phyloP scores from a whole-genome alignment of 139 green algal genomes.

The Ulvella scutata region DNA sequence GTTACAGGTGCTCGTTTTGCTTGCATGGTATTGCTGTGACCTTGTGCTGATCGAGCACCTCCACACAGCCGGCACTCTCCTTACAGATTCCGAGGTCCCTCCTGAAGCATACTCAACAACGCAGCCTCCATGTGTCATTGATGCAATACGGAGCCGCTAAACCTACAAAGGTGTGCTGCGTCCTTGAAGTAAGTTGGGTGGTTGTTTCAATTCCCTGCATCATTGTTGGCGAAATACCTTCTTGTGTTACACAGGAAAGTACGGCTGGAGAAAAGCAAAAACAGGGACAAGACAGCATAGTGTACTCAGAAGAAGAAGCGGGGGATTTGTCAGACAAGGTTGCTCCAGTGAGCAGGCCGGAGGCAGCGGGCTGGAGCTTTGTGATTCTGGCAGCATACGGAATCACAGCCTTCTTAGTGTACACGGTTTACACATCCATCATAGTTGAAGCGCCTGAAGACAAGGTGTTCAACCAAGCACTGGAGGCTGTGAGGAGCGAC shows the following conservation, averaged over 20 bases:
- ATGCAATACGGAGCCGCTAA: too few relatives aligned
- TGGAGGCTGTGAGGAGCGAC: not conserved
- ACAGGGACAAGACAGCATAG: not conserved
- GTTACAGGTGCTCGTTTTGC: too few relatives aligned
- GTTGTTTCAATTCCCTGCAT: too few relatives aligned
- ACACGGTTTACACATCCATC: not conserved
- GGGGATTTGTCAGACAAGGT: not conserved
- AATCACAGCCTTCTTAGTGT: not conserved
- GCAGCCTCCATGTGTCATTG: not conserved
- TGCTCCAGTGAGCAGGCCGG: not conserved
- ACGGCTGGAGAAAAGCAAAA: not conserved
- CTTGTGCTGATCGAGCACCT: too few relatives aligned
- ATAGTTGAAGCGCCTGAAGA: not conserved
- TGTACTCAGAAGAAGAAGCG: not conserved
- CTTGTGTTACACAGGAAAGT: not conserved
- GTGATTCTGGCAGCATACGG: not conserved
- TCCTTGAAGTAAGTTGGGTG: too few relatives aligned
- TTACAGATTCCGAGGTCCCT: not conserved
- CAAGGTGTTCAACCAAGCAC: not conserved
- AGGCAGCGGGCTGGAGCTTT: slow-evolving; percentile 1
- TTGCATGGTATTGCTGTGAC: too few relatives aligned
- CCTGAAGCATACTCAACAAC: not conserved
- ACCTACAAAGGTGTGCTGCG: too few relatives aligned
- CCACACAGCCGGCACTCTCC: too few relatives aligned
- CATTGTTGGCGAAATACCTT: too few relatives aligned